Base-by-base conservation (phyloP, 2,329 filamentous ascomycete genomes). In the Diaporthe aspalathi region DNA sequence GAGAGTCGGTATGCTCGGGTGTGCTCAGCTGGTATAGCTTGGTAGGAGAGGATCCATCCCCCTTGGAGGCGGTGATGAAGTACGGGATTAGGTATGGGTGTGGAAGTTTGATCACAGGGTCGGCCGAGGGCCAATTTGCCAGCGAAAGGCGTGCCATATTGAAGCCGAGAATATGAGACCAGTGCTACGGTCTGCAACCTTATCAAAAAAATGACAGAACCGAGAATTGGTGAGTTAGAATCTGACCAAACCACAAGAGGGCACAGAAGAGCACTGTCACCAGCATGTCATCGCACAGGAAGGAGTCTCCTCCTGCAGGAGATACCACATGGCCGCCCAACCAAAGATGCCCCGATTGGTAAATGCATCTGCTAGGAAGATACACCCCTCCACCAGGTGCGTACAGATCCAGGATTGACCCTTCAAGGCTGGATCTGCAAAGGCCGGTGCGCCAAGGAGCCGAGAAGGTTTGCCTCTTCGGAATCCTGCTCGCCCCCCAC, bases 1-100 rank as follows among this genome's bases (percentile, higher is more conserved):
- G 62, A 22, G 67, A 40, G 11, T 69, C 67, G 67, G 27, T 45
- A 8, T 68, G 12, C 38, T 68, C 27, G 17, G 60, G 49, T n/a
- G 67, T 40, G 14, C 49, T 63, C 29, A 73, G 70, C 60, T 72
- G 67, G 67, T 54, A 67, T 11, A 67, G 67, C 47, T 54, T 63
- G 17, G 57, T 3, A 2, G 70, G 35, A 2, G 72, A 63, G 14
- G 66, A 60, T 47, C 16, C 72, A 70, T 62, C 75, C 73, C 63
- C 76, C 74, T 73, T 74, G 76, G 54, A 65, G 50, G 57, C 22
- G 72, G 68, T 60, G 72, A 78, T 73, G 57, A 74, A 53, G 68
- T 79, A 80, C 1, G 78, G 63, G 0, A 78, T 79, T 43, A 75
- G 75, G 67, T 79, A 79, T 1, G 78, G 78, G 50, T 80, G 76